These are phyloP conservation scores for Penicillium ochrochloron DNA, from an alignment of 495 filamentous ascomycete genomes.

Conservation along the genomic window DNA sequence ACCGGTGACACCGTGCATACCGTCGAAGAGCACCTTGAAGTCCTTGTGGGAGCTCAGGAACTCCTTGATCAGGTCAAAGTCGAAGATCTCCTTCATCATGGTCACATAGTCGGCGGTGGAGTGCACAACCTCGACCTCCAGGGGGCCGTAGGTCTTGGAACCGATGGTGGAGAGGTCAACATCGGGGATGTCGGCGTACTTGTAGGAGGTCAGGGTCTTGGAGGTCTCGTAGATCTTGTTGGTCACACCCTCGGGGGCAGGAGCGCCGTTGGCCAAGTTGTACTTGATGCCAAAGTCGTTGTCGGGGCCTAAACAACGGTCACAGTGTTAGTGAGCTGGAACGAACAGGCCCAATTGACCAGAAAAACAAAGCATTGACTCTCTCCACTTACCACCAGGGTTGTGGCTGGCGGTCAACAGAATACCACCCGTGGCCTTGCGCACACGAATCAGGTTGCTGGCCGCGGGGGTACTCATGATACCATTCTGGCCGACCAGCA, in stretches of 20 bases:
- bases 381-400: slow-evolving; percentile 76
- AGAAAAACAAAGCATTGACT: not conserved
- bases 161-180: slow-evolving; percentile 85
- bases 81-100: slow-evolving; percentile 98
- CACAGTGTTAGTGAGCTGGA: not conserved
- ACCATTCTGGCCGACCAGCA: slow-evolving; percentile 92
- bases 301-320: slow-evolving; percentile 66
- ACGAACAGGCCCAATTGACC: not conserved
- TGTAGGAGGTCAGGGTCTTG: slow-evolving; percentile 88
- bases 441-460: slow-evolving; percentile 91
- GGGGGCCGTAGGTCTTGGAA: slow-evolving; percentile 75
- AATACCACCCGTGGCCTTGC: slow-evolving; percentile 94
- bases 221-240: slow-evolving; percentile 95
- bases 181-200: slow-evolving; percentile 83
- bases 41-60: slow-evolving; percentile 84
- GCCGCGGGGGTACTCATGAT: slow-evolving; percentile 96
- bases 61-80: slow-evolving; percentile 91
- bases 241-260: slow-evolving; percentile 91
- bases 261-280: slow-evolving; percentile 93
- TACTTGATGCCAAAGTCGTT: slow-evolving; percentile 99
- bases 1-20: slow-evolving; percentile 90
- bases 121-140: slow-evolving; percentile 96
- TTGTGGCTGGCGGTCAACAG: slow-evolving; percentile 97
- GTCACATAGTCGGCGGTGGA: slow-evolving; percentile 87
- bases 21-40: slow-evolving; percentile 98